Conservation (phyloP, 805 yeast genomes). For the Metschnikowia continentalis region DNA sequence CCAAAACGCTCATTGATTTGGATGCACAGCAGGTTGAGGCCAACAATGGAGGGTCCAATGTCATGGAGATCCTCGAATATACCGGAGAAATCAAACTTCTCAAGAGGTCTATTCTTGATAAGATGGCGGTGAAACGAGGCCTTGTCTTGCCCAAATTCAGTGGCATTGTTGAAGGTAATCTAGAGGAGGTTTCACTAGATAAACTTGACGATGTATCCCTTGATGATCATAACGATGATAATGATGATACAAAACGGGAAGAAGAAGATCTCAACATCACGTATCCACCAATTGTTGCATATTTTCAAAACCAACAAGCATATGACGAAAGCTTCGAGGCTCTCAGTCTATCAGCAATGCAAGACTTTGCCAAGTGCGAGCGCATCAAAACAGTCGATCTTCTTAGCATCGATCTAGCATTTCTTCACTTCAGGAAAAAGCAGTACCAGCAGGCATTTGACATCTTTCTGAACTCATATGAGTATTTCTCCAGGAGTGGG, state of each 20-base stretch:
- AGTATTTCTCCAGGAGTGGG: conserved; percentile 60
- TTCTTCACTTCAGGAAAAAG: conserved; percentile 55
- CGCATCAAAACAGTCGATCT: conserved; percentile 67
- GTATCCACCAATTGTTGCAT: conserved; percentile 15
- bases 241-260: neutral
- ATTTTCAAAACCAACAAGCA: conserved; percentile 15
- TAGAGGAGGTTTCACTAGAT: conserved; percentile 8
- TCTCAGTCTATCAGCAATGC: conserved; percentile 54
- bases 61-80: conserved; percentile 31
- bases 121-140: conserved; percentile 11
- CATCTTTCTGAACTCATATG: conserved; percentile 65
- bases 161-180: conserved; percentile 6
- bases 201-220: conserved; percentile 13
- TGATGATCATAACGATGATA: neutral
- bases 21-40: conserved; percentile 11
- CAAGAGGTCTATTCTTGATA: conserved; percentile 36
- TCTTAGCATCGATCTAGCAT: conserved; percentile 74
- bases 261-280: conserved; percentile 6
- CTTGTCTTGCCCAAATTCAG: conserved; percentile 5
- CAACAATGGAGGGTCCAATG: conserved; percentile 12
- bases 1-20: conserved; percentile 24
- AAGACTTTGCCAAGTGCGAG: conserved; percentile 46
- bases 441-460: conserved; percentile 58
- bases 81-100: conserved; percentile 48
- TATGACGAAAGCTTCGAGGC: conserved; percentile 37